Evolutionary conservation across 164 flowering plant genomes (phyloP).

Genomic region (Buxus sempervirens): DNA sequence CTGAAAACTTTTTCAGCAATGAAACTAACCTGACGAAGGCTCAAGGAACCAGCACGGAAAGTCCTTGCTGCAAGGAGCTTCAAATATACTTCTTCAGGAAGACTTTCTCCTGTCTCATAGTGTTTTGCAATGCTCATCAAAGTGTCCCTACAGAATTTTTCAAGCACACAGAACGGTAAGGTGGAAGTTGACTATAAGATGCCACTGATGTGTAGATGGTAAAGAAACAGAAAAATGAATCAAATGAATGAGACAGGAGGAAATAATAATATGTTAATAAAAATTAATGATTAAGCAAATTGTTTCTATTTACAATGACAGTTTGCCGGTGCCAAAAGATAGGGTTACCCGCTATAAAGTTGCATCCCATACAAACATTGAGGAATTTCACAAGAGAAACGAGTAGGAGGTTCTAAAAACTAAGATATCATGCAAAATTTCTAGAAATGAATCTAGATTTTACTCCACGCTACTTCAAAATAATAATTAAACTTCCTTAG

Average conservation of each 20-base stretch:
- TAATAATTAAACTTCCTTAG: too few relatives aligned
- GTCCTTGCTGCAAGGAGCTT: slow-evolving; percentile 94
- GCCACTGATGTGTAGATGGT: neutral
- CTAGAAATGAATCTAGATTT: too few relatives aligned
- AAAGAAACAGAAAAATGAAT: neutral
- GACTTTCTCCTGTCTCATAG: slow-evolving; percentile 88
- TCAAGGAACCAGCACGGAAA: slow-evolving; percentile 81
- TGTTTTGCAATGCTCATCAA: slow-evolving; percentile 93
- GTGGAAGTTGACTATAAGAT: neutral
- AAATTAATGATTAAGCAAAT: neutral
- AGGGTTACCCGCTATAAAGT: neutral
- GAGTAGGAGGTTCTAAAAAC: neutral
- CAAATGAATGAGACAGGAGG: neutral
- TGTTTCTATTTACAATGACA: neutral
- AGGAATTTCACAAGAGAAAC: neutral
- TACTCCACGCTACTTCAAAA: neutral
- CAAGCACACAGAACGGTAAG: neutral
- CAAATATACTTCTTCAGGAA: slow-evolving; percentile 81
- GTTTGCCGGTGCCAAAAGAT: neutral
- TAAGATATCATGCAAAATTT: too few relatives aligned
- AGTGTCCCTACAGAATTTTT: slow-evolving; percentile 61
- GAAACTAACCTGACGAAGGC: slow-evolving; percentile 98
- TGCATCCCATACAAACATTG: neutral
- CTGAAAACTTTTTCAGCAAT: too few relatives aligned
- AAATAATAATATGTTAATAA: too few relatives aligned